phyloP scores from a whole-genome alignment of 441 rosid species.

The Gossypium gossypioides region DNA sequence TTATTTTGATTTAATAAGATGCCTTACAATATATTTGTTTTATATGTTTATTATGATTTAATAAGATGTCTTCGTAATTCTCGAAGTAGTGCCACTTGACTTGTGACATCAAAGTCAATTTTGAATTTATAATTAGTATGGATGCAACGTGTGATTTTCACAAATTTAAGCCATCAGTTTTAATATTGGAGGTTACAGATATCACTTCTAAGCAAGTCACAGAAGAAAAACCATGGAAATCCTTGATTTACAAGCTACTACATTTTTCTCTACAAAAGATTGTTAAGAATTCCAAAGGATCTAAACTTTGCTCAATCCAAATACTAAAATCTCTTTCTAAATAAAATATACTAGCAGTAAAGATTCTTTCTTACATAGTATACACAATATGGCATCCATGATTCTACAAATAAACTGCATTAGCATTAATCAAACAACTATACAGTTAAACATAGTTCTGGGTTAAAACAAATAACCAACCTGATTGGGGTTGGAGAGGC shows the following conservation, averaged over 20 bases:
- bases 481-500: conserved; percentile 1
- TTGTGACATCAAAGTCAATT: neutral
- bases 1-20: neutral
- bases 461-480: neutral
- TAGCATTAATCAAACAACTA: neutral
- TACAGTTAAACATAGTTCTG: neutral
- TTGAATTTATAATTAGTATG: neutral
- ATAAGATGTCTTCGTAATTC: neutral
- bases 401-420: neutral
- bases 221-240: neutral
- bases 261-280: neutral
- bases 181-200: neutral
- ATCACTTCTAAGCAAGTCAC: neutral
- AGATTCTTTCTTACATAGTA: neutral
- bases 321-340: neutral
- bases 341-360: neutral
- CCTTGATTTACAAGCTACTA: neutral
- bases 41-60: neutral
- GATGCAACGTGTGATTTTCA: neutral
- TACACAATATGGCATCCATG: neutral
- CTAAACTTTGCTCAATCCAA: neutral
- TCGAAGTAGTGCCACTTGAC: neutral
- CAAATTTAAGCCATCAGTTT: neutral
- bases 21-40: neutral
- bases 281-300: neutral